A percentile compares a stretch with the other conserved stretches of the same genome.
Evolutionary conservation across 768 basidiomycete genomes (phyloP).

Genomic region (Mycena capillaripes): DNA sequence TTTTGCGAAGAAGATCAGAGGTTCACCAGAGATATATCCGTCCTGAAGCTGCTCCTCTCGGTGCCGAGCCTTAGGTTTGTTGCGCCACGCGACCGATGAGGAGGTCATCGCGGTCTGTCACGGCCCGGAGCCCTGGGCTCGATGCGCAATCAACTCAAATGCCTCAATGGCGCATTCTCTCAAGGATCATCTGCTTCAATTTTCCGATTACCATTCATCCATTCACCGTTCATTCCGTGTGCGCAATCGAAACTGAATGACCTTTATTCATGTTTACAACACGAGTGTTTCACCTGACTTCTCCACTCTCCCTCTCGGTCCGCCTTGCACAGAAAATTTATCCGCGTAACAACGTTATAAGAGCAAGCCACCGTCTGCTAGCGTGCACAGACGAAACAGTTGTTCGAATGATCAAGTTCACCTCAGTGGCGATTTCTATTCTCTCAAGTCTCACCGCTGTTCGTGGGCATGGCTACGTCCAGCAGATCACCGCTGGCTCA

Average conservation of each 20-base stretch:
- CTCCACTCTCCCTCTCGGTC: background rate
- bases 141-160: too few relatives aligned
- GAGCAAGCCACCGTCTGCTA: background rate
- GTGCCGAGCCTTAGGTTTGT: background rate
- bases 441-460: conserved; percentile 33
- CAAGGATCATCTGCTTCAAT: conserved; percentile 19
- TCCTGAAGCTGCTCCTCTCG: background rate
- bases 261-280: background rate
- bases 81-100: too few relatives aligned
- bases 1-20: conserved; percentile 26
- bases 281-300: background rate
- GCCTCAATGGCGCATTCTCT: background rate
- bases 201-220: background rate
- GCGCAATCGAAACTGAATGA: background rate
- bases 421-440: background rate
- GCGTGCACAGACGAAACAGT: background rate
- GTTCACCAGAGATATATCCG: conserved; percentile 25
- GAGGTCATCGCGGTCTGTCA: too few relatives aligned
- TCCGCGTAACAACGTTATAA: background rate
- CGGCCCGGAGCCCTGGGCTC: too few relatives aligned
- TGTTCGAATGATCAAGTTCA: background rate
- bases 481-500: conserved; percentile 42
- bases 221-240: background rate
- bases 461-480: conserved; percentile 48
- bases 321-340: background rate